Percentiles rank a stretch among this genome's conserved stretches.
phyloP scores from a whole-genome alignment of 306 rosid genomes.

The Gynostemma pentaphyllum region DNA sequence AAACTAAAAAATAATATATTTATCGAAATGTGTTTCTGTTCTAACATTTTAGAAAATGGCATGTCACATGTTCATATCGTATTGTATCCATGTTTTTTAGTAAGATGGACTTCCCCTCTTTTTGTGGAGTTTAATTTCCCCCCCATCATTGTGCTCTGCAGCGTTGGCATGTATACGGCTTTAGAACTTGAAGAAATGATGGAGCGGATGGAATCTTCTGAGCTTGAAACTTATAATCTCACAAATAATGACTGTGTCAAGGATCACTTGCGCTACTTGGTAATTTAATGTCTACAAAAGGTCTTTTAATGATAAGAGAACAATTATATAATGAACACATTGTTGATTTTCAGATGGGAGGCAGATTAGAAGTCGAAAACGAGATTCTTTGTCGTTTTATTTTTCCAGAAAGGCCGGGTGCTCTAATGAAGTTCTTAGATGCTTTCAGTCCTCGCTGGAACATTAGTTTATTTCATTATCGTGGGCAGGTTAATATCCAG shows the following conservation, averaged over 20 bases:
- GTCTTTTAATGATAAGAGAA: not conserved
- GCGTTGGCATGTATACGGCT: constrained; percentile 74
- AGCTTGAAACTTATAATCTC: constrained; percentile 52
- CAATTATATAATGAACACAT: not conserved
- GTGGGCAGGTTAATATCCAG: constrained; percentile 41
- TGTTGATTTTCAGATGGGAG: constrained; percentile 62
- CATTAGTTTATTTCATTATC: constrained; percentile 81
- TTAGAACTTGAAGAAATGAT: constrained; percentile 59
- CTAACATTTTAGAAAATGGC: too few relatives aligned
- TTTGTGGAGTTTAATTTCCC: not conserved
- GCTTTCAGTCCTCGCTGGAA: constrained; percentile 90
- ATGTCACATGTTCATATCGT: too few relatives aligned
- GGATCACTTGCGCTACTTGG: constrained; percentile 93
- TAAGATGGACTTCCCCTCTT: too few relatives aligned
- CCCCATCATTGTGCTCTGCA: constrained; percentile 20
- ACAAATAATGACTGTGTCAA: constrained; percentile 75
- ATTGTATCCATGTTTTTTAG: too few relatives aligned
- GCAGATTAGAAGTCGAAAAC: constrained; percentile 42
- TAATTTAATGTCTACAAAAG: constrained; percentile 11
- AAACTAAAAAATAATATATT: too few relatives aligned
- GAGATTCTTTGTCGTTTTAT: constrained; percentile 81
- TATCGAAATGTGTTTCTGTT: too few relatives aligned
- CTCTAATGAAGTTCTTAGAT: constrained; percentile 77
- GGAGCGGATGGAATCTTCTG: constrained; percentile 47
- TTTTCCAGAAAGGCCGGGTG: constrained; percentile 94